Percentiles rank a stretch among this genome's conserved stretches.
phyloP scores from a whole-genome alignment of 495 filamentous ascomycete species.

The Hypoxylon subgilvum region DNA sequence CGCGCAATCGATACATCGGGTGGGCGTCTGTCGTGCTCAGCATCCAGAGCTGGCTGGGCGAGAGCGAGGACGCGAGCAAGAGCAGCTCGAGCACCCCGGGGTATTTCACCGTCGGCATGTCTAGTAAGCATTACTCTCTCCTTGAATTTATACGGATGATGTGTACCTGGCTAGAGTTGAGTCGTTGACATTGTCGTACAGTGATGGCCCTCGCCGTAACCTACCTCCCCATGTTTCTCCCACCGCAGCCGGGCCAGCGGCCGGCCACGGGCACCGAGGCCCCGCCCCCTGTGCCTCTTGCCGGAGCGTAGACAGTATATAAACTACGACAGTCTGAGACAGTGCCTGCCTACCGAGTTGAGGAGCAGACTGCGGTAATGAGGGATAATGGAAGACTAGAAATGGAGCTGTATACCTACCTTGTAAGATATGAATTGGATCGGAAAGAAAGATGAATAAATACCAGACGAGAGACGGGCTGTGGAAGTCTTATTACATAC shows the following conservation, averaged over 20 bases:
- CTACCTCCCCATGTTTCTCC: constrained; percentile 85
- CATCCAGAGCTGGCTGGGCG: constrained; percentile 83
- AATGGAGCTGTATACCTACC: no score
- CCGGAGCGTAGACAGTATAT: constrained; percentile 31
- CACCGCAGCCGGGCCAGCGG: constrained; percentile 52
- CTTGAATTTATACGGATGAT: no score
- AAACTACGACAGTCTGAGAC: no score
- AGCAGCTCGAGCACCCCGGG: constrained; percentile 72
- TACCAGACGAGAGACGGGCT: no score
- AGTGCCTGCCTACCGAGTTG: no score
- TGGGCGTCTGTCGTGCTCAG: constrained; percentile 87
- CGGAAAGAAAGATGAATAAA: no score
- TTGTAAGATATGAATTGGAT: no score
- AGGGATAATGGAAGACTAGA: no score
- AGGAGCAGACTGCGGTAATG: no score
- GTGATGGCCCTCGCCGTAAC: constrained; percentile 81
- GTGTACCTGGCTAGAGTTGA: no score
- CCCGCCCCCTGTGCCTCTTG: constrained; percentile 44
- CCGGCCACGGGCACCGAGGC: constrained; percentile 47
- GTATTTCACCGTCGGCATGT: constrained; percentile 85
- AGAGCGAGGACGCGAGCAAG: constrained; percentile 73
- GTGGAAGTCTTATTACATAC: no score
- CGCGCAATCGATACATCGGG: constrained; percentile 85
- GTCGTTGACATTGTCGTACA: constrained; percentile 34
- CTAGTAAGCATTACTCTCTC: constrained; percentile 62